These are phyloP conservation scores for Dianthus caryophyllus DNA, from an alignment of 148 eudicot genomes.

Conservation along the genomic window DNA sequence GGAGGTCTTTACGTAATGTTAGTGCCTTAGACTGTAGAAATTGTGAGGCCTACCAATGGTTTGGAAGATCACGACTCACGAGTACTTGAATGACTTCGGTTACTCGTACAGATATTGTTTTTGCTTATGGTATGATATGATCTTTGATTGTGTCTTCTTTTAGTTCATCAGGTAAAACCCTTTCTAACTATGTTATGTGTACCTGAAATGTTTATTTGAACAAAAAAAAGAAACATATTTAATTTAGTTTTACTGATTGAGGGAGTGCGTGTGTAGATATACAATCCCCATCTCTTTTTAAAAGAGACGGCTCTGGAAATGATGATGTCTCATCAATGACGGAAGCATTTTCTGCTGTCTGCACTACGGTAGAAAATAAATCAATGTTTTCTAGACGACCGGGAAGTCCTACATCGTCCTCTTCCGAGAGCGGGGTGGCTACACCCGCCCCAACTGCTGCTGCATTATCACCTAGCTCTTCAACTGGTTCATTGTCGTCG, in stretches of 20 bases:
- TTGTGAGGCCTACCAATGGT: no score
- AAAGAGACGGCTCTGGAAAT: constrained; percentile 42
- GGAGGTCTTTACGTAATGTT: no score
- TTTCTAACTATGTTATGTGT: neutral
- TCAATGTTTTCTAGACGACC: constrained; percentile 40
- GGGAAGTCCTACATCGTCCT: constrained; percentile 57
- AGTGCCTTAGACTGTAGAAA: no score
- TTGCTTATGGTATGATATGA: neutral
- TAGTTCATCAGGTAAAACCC: neutral
- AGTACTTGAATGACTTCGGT: no score
- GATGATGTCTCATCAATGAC: constrained; percentile 35
- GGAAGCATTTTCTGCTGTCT: constrained; percentile 32
- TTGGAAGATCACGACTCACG: no score
- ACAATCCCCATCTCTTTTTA: constrained; percentile 30
- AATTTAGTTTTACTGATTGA: constrained; percentile 10
- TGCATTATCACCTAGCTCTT: constrained; percentile 75
- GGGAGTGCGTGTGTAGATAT: constrained; percentile 30
- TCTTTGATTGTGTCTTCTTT: neutral
- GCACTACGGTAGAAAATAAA: constrained; percentile 43
- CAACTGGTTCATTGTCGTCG: constrained; percentile 71
- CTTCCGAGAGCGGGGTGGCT: constrained; percentile 54
- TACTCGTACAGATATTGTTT: no score
- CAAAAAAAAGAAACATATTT: neutral
- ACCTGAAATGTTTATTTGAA: neutral
- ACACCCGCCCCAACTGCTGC: constrained; percentile 43